Evolutionary conservation across 2,329 filamentous ascomycete species (phyloP).

Genomic region (Monosporascus cannonballus): DNA sequence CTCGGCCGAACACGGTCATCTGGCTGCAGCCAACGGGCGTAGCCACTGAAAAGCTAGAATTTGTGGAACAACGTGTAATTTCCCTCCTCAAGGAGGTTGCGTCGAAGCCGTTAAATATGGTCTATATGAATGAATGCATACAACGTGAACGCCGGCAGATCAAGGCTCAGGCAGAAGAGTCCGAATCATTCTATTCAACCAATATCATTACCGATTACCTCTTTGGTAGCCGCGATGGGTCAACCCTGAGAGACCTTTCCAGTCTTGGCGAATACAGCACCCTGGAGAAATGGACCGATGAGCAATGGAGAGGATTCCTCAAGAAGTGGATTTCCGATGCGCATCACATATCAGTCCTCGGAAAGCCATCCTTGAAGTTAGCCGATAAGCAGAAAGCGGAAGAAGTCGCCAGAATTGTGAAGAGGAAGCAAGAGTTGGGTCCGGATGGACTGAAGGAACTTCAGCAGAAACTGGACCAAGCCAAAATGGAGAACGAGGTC

Average conservation of each 20-base stretch:
- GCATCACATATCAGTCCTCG: constrained; percentile 80
- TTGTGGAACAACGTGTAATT: constrained; percentile 81
- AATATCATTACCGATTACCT: constrained; percentile 89
- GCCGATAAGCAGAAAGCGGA: constrained; percentile 76
- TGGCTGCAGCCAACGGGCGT: constrained; percentile 84
- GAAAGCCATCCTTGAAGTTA: constrained; percentile 74
- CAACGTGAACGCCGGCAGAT: constrained; percentile 73
- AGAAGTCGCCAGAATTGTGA: constrained; percentile 71
- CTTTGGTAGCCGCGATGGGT: constrained; percentile 81
- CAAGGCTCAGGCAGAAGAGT: constrained; percentile 77
- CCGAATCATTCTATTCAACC: constrained; percentile 72
- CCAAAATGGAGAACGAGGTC: constrained; percentile 82
- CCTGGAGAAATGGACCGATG: constrained; percentile 73
- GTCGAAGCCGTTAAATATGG: constrained; percentile 77
- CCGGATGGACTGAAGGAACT: constrained; percentile 73
- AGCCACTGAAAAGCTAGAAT: constrained; percentile 74
- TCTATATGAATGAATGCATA: constrained; percentile 84
- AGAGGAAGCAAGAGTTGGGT: constrained; percentile 73
- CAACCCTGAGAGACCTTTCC: constrained; percentile 58
- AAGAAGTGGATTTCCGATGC: constrained; percentile 81
- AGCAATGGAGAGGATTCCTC: constrained; percentile 77
- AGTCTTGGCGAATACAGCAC: constrained; percentile 56
- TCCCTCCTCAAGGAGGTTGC: constrained; percentile 77
- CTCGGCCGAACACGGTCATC: constrained; percentile 74
- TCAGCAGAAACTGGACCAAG: constrained; percentile 68